Evolutionary conservation across 78 protist genomes (phyloP), one percentile per base, ranked within the genome.

Genomic region (Cavenderia fasciculata): DNA sequence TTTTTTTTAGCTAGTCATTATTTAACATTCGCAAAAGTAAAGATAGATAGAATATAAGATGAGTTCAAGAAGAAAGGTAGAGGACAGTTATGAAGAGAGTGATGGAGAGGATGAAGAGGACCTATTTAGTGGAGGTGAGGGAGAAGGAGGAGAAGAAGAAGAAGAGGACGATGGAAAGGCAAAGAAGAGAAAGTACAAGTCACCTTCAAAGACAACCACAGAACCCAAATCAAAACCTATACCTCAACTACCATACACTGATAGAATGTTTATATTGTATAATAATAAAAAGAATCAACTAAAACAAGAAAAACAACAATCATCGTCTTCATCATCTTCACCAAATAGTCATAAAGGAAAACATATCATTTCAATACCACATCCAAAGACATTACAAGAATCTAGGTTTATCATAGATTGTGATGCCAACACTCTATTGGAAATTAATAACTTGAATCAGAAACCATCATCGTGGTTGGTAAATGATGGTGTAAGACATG

Each of bases 381-480:
- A 59, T 51, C 89, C 89, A 41, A 82, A 82, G 43, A 38, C 74
- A 52, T 34, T 62, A 25, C 8, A 43, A 38, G n/a, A 40, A 54
- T 54, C 69, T 46, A 82, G 89, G 68, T 82, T 54, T 68, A 68
- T 82, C 5, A 1, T 41, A 14, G 71, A 77, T 38, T 46, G 33
- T 25, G n/a, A 6, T 12, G 56, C 25, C 41, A 54, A 57, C 18
- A 49, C 21, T 16, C 21, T 68, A 38, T 51, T 82, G 47, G 89
- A 82, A 23, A 68, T 82, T 43, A 82, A 68, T 82, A 78, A 82
- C 31, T 82, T 52, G 65, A 36, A 56, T 11, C 52, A 59, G 8
- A 23, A 31, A 68, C 89, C 89, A 41, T 82, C 89, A 40, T 82
- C 71, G 19, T 82, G 76, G 77, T 78, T 82, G 44, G 68, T 82